Evolutionary conservation across 805 yeast genomes (phyloP), one percentile per base, ranked within the genome.

Genomic region (Dipodascopsis uninucleata): DNA sequence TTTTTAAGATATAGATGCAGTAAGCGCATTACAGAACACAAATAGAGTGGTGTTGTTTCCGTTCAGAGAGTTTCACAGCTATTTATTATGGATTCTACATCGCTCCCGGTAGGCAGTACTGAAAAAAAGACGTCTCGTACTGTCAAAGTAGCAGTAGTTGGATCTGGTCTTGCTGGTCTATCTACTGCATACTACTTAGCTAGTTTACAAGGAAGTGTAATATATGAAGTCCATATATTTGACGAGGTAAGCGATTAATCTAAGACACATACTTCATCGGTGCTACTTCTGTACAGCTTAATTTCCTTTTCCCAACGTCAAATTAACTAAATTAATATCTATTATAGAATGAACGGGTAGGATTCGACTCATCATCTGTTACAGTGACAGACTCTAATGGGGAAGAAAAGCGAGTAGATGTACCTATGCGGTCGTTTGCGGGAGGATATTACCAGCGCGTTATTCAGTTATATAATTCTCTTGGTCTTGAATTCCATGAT

Each of bases 361-460:
- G 53, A 7, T 49, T 49, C 40, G 53, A 49, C 45, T 38, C 47
- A 25, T 14, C 42, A 28, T 49, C 53, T 9, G 44, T 49, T 12
- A 33, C 50, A 1, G 51, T 40, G 12, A 28, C 38, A 5, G 51
- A 45, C 36, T 2, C 20, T 5, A 33, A 32, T 37, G 53, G 53
- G 16, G 31, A 36, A 21, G 28, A 23, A 5, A 29, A 45, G 4
- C 39, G 53, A 10, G 23, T 49, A 12, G 53, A 49, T 36, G 53
- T 49, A 26, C 53, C 53, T 14, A 49, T 49, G 53, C 51, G 53
- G 16, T 45, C 51, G 4, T 49, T 49, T 26, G 52, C 53, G 1
- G 53, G 46, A 9, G 53, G 53, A 4, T 49, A 49, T 39, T 49
- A 49, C 43, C 3, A 5, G 4, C 47, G 47, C 12, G 44, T 39